These are phyloP conservation scores for Coniochaeta hoffmannii DNA, from an alignment of 2,329 filamentous ascomycete genomes.

Conservation along the genomic window DNA sequence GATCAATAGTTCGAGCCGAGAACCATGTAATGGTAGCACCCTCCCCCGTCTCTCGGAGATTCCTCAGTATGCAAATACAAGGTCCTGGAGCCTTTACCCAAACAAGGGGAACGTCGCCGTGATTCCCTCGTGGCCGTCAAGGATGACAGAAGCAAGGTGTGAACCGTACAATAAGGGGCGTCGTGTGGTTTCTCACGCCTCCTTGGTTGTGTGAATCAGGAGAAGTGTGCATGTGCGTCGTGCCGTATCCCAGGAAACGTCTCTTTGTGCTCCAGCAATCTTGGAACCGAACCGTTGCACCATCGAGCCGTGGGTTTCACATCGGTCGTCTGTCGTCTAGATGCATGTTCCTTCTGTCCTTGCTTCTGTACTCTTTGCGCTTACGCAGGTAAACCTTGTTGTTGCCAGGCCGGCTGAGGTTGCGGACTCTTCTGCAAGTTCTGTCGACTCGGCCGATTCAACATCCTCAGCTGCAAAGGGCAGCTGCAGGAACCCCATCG, in stretches of 20 bases:
- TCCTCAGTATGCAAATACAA: not conserved
- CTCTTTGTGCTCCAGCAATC: not conserved
- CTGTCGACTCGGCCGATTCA: not conserved
- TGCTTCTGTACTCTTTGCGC: not conserved
- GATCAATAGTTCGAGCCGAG: not conserved
- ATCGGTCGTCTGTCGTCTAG: not conserved
- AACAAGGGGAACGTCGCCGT: not conserved
- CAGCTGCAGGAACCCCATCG: not conserved
- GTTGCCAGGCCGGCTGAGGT: not conserved
- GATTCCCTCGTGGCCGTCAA: not conserved
- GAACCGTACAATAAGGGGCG: not conserved
- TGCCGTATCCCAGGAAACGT: not conserved
- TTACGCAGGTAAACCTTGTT: not conserved
- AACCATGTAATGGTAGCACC: not conserved
- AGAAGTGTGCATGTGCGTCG: not conserved
- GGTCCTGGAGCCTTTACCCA: no score
- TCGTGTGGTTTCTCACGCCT: not conserved
- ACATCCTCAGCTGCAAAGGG: not conserved
- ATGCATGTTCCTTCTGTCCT: slow-evolving; percentile 3
- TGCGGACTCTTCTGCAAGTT: not conserved
- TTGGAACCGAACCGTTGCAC: not conserved
- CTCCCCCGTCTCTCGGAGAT: not conserved
- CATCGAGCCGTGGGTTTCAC: not conserved
- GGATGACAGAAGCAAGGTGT: not conserved
- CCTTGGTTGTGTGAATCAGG: not conserved